Evolutionary conservation across 768 basidiomycete genomes (phyloP).

Genomic region (Naematelia aurantialba): DNA sequence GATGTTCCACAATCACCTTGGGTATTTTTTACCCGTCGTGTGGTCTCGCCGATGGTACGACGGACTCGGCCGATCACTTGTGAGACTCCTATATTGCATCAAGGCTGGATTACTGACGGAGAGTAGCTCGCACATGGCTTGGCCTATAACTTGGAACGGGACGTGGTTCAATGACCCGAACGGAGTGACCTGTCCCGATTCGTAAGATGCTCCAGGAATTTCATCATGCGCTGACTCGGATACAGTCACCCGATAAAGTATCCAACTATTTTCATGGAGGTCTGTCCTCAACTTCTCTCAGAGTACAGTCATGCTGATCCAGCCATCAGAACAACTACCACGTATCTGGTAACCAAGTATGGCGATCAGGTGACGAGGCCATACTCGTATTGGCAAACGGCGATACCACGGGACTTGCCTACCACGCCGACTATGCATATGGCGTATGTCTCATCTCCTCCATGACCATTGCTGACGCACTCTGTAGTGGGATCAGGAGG

Average conservation of each 20-base stretch:
- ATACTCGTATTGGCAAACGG: conserved; percentile 37
- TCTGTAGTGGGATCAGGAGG: conserved; percentile 30
- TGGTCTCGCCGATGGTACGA: conserved; percentile 25
- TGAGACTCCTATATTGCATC: conserved; percentile 11
- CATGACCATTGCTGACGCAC: conserved; percentile 2
- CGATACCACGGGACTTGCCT: conserved; percentile 29
- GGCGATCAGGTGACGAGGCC: conserved; percentile 32
- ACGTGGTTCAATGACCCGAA: conserved; percentile 15
- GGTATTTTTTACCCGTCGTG: conserved; percentile 43
- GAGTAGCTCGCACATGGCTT: conserved; percentile 42
- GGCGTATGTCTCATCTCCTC: conserved; percentile 19
- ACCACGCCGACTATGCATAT: conserved; percentile 41
- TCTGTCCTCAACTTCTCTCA: conserved; percentile 3
- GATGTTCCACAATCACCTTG: conserved; percentile 20
- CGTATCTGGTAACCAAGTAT: conserved; percentile 24
- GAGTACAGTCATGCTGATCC: background rate
- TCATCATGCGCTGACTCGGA: conserved; percentile 12
- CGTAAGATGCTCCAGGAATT: conserved; percentile 8
- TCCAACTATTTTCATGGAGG: conserved; percentile 42
- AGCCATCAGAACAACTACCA: conserved; percentile 29
- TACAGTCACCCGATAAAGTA: conserved; percentile 33
- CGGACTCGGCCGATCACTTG: conserved; percentile 37
- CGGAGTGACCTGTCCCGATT: conserved; percentile 29
- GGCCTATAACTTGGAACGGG: conserved; percentile 27
- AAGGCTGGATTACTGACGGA: background rate